Evolutionary conservation across 176 grass and related monocot species (phyloP), one percentile per base, ranked within the genome.

Genomic region (Eleusine coracana): DNA sequence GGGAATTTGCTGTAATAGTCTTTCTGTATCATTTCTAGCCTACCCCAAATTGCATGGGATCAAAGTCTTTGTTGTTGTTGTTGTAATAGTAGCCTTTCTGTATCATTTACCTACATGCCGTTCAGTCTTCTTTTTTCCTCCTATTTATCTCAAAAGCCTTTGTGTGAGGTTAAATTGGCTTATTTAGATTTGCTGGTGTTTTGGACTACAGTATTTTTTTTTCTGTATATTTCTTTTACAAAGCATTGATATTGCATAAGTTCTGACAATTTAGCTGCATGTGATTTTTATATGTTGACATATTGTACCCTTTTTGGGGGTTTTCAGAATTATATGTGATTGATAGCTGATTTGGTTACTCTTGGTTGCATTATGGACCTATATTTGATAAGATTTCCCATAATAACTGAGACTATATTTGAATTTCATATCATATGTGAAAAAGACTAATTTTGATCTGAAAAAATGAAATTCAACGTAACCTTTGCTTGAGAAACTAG

Each of bases 71-170:
- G 31, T 34, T 34, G 31, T 34, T 34, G 31, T 2, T 34, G 31
- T 34, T 34, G 31, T 34, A 34, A 2, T 34, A 34, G 31, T 34
- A 34, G 31, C 31, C 31, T 17, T 80, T 74, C 1, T 55, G 3
- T 36, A 42, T 17, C 23, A 31, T 13, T 59, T 63, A n/a, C 49
- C 18, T 82, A 5, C 44, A 29, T 68, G 12, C 40, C 13, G 17
- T 66, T 74, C 39, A 25, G 42, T 41, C 14, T 16, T 34, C 31
- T 16, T 28, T 34, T 60, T 44, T 34, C 13, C 17, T 59, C 12
- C 31, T 80, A 18, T 52, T 41, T 80, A 56, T 54, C 48, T 80
- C 29, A 51, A 64, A 65, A 71, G n/a, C 14, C 41, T 81, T 49
- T 59, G 40, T 69, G 11, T 76, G 17, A 18, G 10, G 18, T 86